A percentile compares a stretch with the other conserved stretches of the same genome.
Conservation (phyloP, 2,329 filamentous ascomycete species). For the Ascomycota sp. region DNA sequence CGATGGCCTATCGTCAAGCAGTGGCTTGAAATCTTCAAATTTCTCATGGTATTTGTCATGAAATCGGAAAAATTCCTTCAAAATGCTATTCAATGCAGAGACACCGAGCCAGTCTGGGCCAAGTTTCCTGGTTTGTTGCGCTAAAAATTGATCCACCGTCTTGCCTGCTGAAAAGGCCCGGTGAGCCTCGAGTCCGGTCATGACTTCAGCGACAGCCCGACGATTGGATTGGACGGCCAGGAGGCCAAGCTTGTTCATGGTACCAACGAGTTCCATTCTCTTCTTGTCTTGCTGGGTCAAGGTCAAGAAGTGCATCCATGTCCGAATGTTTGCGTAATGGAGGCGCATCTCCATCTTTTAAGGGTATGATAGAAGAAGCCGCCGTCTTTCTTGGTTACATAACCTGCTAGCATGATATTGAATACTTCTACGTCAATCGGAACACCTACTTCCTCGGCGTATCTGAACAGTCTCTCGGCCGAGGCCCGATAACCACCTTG, state of each 20-base stretch:
- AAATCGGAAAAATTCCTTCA: no score
- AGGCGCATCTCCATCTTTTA: slow-evolving; percentile 18
- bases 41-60: no score
- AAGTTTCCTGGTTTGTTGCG: slow-evolving; percentile 20
- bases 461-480: slow-evolving; percentile 15
- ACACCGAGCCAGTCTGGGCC: slow-evolving; percentile 23
- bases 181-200: slow-evolving; percentile 23
- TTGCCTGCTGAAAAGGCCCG: slow-evolving; percentile 16
- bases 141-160: slow-evolving; percentile 16
- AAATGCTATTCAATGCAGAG: slow-evolving; percentile 10
- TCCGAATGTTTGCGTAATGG: slow-evolving; percentile 20
- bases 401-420: slow-evolving; percentile 24
- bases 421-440: slow-evolving; percentile 24
- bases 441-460: slow-evolving; percentile 16
- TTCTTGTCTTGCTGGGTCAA: slow-evolving; percentile 39
- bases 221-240: slow-evolving; percentile 16
- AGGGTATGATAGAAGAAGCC: slow-evolving; percentile 20
- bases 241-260: slow-evolving; percentile 24
- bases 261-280: slow-evolving; percentile 21
- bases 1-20: slow-evolving; percentile 8
- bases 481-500: slow-evolving; percentile 14
- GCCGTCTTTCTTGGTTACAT: slow-evolving; percentile 17
- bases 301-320: slow-evolving; percentile 28
- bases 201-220: slow-evolving; percentile 18
- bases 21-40: slow-evolving; percentile 10